Base-by-base conservation (phyloP, 164 flowering plant genomes). In the Santalum album region DNA sequence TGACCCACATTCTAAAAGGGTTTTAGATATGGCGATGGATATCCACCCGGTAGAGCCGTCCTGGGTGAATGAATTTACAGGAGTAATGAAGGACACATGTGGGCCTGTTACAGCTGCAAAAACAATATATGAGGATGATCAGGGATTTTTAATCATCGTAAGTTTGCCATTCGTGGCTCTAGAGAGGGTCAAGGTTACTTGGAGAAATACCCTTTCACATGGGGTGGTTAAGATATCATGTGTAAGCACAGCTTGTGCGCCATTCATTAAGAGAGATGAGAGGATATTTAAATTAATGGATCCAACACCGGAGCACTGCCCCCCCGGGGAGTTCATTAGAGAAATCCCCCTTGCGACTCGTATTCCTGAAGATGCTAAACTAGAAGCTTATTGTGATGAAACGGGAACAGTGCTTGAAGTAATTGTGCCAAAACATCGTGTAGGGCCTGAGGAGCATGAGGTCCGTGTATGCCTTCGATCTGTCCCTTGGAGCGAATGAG, bases 41-140 rank as follows among this genome's bases (percentile, higher is more conserved):
- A 27, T 64, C 14, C 65, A 67, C 46, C 53, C 67, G 0, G 12
- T 43, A n/a, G 72, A 71, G 20, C 75, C 68, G 3, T 54, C 49
- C 19, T 74, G 78, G 78, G 24, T 68, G 35, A 57, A 49, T 39
- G 72, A 70, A 22, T 74, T 74, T 43, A 58, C 47, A 44, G 78
- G 78, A 20, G 75, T 65, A 9, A 70, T 74, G 72, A 70, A 53
- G 59, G 68, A 68, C 49, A 70, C 60, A 0, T 52, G 65, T 60
- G 78, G 78, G 25, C 78, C 78, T 35, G 75, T 70, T 52, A 74
- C 75, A 1, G 72, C 62, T 56, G 75, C 78, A 36, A 70, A 74
- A 55, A 61, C 75, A 1, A 62, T 73, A 7, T 74, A 74, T 45
- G 78, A 74, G 49, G 78, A 70, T 50, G 75, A 70, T 1, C 59